Conservation (phyloP, 495 filamentous ascomycete genomes). For the Immersiella caudata region DNA sequence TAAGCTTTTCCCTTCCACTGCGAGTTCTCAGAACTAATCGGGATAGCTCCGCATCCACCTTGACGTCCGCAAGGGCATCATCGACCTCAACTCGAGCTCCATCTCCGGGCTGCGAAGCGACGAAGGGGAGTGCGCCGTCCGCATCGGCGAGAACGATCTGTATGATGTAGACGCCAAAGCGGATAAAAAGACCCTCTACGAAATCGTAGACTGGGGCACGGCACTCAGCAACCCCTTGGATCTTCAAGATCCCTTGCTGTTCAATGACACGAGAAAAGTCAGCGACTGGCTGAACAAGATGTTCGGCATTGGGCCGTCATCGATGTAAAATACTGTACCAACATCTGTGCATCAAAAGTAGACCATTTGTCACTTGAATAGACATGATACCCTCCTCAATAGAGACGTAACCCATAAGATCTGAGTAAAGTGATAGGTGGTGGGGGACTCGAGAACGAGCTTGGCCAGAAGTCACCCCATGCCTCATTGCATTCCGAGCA, state of each 20-base stretch:
- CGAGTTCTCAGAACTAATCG: neutral
- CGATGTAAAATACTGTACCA: neutral
- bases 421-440: too few species aligned
- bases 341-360: neutral
- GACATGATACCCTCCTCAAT: conserved; percentile 16
- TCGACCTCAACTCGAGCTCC: conserved; percentile 33
- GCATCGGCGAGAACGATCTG: conserved; percentile 17
- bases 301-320: conserved; percentile 32
- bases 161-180: conserved; percentile 6
- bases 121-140: conserved; percentile 15
- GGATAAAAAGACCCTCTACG: conserved; percentile 38
- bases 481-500: too few species aligned
- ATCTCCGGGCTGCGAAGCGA: conserved; percentile 25
- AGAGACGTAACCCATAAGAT: conserved; percentile 5
- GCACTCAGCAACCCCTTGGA: conserved; percentile 9
- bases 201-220: conserved; percentile 45
- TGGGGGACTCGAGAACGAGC: neutral
- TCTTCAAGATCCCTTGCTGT: conserved; percentile 7
- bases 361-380: neutral
- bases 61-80: conserved; percentile 47
- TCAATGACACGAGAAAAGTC: conserved; percentile 19
- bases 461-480: neutral
- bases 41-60: conserved; percentile 31
- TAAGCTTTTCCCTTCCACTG: conserved; percentile 19
- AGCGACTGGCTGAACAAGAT: conserved; percentile 43